Conservation (phyloP, 805 yeast species). For the Kodamaea jinghongensis region DNA sequence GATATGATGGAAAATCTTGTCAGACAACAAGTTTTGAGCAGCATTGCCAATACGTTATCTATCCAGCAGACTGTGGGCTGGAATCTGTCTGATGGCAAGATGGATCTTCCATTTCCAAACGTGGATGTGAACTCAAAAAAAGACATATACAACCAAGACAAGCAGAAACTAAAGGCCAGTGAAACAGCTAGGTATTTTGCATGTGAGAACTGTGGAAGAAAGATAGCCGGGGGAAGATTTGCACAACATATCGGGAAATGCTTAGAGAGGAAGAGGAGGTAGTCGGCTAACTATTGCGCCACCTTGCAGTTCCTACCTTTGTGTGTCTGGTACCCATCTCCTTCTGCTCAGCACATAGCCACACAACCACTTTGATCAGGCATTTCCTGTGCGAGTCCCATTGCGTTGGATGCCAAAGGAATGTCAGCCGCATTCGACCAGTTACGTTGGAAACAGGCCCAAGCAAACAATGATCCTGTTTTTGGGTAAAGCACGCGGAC, state of each 20-base stretch:
- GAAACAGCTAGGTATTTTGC: slow-evolving; percentile 62
- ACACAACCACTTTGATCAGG: too few species aligned
- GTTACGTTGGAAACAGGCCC: too few species aligned
- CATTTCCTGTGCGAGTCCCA: too few species aligned
- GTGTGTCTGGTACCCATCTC: too few species aligned
- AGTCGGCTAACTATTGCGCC: too few species aligned
- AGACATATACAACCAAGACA: slow-evolving; percentile 54
- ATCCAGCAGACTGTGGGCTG: slow-evolving; percentile 16
- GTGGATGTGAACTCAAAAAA: slow-evolving; percentile 18
- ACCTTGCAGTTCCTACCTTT: too few species aligned
- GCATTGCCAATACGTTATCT: slow-evolving; percentile 22
- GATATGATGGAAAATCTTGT: slow-evolving; percentile 34
- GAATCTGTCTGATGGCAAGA: slow-evolving; percentile 2
- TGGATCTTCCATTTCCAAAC: slow-evolving; percentile 7
- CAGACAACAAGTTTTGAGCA: slow-evolving; percentile 28
- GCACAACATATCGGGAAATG: slow-evolving; percentile 94
- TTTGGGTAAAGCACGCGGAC: too few species aligned
- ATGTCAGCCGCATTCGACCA: too few species aligned
- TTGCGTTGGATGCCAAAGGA: too few species aligned
- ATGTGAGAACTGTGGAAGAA: slow-evolving; percentile 80
- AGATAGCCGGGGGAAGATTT: slow-evolving; percentile 86
- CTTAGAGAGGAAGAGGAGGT: slow-evolving; percentile 60
- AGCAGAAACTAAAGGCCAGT: slow-evolving; percentile 35
- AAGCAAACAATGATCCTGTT: too few species aligned
- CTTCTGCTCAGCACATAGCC: too few species aligned